A percentile compares a stretch with the other conserved stretches of the same genome.
Conservation (phyloP, 805 yeast species). For the Starmerella apis region DNA sequence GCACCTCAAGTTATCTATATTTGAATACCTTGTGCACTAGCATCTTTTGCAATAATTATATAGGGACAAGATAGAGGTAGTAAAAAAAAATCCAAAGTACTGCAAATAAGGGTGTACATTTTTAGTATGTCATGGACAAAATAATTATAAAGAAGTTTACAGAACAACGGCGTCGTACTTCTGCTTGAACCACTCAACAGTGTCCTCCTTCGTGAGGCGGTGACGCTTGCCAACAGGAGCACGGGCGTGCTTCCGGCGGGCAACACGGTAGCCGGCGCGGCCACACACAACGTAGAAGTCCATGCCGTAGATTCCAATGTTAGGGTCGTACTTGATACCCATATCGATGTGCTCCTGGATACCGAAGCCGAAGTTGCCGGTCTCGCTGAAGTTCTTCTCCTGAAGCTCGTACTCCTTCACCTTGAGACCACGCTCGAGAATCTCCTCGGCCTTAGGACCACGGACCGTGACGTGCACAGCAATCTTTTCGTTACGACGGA, state of each 20-base stretch:
- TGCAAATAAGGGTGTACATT: constrained; percentile 2
- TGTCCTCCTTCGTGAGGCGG: constrained; percentile 83
- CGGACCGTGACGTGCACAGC: constrained; percentile 98
- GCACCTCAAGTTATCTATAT: no score
- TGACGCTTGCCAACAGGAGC: constrained; percentile 84
- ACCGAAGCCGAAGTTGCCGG: constrained; percentile 99
- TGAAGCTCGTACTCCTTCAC: constrained; percentile 98
- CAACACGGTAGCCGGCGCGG: constrained; percentile 97
- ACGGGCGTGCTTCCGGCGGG: constrained; percentile 86
- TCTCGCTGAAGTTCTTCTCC: constrained; percentile 89
- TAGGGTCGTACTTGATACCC: constrained; percentile 99
- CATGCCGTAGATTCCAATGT: constrained; percentile 98
- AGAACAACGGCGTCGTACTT: constrained; percentile 96
- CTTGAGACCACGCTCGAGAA: constrained; percentile 98
- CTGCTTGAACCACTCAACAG: constrained; percentile 98
- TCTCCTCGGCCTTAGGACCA: constrained; percentile 99
- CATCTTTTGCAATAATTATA: no score
- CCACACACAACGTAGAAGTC: constrained; percentile 99
- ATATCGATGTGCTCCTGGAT: constrained; percentile 98
- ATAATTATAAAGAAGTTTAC: constrained; percentile 20
- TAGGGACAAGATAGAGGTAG: no score
- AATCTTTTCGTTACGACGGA: constrained; percentile 99
- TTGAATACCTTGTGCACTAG: no score
- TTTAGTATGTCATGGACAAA: constrained; percentile 10
- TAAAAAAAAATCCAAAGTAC: not conserved